Conservation (phyloP, 1,139 yeast genomes). For the Blastobotrys capitulatus region DNA sequence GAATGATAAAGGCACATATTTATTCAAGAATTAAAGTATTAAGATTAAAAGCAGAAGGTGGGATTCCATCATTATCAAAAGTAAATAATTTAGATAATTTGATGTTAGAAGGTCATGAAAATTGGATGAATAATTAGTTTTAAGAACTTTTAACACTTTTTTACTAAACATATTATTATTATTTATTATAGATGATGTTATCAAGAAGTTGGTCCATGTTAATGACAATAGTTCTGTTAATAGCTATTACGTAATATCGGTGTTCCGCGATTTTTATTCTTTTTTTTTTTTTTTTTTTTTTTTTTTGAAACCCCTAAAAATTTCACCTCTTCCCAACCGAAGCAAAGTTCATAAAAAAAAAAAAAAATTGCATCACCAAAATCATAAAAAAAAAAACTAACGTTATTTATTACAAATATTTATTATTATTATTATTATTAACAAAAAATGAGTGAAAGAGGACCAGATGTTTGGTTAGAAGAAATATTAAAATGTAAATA, state of each 20-base stretch:
- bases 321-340: neutral
- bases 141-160: too few relatives aligned
- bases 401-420: too few relatives aligned
- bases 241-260: neutral
- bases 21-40: constrained; percentile 26
- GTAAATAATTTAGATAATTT: constrained; percentile 15
- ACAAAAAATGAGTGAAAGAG: constrained; percentile 60
- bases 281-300: neutral
- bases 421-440: constrained; percentile 2
- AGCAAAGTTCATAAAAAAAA: neutral
- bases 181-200: too few relatives aligned
- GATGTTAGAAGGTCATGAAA: constrained; percentile 7
- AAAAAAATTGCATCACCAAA: neutral
- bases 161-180: neutral
- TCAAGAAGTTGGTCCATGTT: too few relatives aligned
- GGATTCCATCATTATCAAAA: constrained; percentile 25
- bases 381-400: neutral
- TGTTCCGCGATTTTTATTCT: neutral
- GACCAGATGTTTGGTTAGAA: constrained; percentile 96
- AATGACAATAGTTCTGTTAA: too few relatives aligned
- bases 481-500: constrained; percentile 87
- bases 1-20: constrained; percentile 34
- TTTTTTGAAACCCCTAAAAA: neutral
- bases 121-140: constrained; percentile 11
- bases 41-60: constrained; percentile 23